Percentiles rank a stretch among this genome's conserved stretches.
Evolutionary conservation across 805 yeast genomes (phyloP).

Genomic region (Peterozyma xylosa): DNA sequence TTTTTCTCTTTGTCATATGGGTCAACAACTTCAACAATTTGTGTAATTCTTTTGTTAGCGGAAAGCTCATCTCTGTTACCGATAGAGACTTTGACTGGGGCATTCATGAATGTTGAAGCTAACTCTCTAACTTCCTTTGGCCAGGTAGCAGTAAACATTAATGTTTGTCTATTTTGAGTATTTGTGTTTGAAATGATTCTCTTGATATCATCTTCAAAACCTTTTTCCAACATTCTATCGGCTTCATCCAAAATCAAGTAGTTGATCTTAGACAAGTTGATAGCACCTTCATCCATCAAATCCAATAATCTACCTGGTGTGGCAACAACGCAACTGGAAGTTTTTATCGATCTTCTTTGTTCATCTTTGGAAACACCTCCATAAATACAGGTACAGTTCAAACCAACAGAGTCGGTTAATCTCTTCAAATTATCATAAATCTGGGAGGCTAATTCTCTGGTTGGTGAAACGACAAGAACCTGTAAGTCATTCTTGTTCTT

Average conservation of each 20-base stretch:
- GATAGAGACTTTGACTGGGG: constrained; percentile 84
- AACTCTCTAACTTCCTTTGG: constrained; percentile 96
- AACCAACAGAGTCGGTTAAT: constrained; percentile 51
- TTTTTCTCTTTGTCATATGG: constrained; percentile 73
- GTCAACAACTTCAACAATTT: constrained; percentile 88
- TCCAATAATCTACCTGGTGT: constrained; percentile 98
- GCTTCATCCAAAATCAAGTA: constrained; percentile 95
- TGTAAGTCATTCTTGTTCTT: constrained; percentile 43
- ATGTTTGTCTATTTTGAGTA: constrained; percentile 63
- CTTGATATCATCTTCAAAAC: constrained; percentile 95
- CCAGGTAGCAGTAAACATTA: constrained; percentile 99
- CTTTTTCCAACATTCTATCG: constrained; percentile 97
- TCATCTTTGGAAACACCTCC: constrained; percentile 98
- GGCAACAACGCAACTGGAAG: constrained; percentile 80
- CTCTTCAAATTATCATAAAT: constrained; percentile 74
- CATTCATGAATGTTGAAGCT: constrained; percentile 76
- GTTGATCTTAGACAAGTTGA: constrained; percentile 56
- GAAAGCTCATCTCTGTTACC: constrained; percentile 92
- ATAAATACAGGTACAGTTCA: constrained; percentile 78
- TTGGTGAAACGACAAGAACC: constrained; percentile 88
- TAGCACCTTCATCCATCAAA: constrained; percentile 80
- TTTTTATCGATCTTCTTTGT: constrained; percentile 64
- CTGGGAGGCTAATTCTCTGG: constrained; percentile 95
- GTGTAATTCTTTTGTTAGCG: constrained; percentile 92
- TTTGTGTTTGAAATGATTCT: constrained; percentile 43